phyloP scores from a whole-genome alignment of 2,329 filamentous ascomycete species.

The Ascochyta viciae-villosae region DNA sequence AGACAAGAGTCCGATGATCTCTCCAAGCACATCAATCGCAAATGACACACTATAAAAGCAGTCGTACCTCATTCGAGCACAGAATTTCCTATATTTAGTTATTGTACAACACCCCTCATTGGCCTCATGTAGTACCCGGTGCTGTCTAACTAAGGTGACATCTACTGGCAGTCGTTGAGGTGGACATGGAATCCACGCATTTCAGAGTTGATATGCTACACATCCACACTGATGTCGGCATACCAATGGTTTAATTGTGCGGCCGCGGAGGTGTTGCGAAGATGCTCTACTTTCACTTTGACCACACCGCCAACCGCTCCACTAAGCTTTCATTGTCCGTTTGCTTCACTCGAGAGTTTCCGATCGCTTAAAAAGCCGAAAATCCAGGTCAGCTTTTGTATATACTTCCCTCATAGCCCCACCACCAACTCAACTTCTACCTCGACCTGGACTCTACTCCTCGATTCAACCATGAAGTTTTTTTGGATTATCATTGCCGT shows the following conservation, averaged over 20 bases:
- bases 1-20: no score
- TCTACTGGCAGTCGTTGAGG: neutral
- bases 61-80: neutral
- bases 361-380: neutral
- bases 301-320: neutral
- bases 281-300: neutral
- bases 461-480: neutral
- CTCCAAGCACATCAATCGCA: no score
- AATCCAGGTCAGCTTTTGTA: neutral
- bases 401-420: neutral
- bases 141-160: neutral
- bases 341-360: neutral
- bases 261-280: neutral
- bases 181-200: neutral
- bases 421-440: no score
- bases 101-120: conserved; percentile 5
- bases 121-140: neutral
- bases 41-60: no score
- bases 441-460: neutral
- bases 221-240: neutral
- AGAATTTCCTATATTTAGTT: conserved; percentile 2
- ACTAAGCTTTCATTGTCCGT: neutral
- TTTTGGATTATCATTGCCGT: neutral
- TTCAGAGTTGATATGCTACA: no score
- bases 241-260: neutral